phyloP scores from a whole-genome alignment of 2,329 filamentous ascomycete species.

The Penicillium palitans region DNA sequence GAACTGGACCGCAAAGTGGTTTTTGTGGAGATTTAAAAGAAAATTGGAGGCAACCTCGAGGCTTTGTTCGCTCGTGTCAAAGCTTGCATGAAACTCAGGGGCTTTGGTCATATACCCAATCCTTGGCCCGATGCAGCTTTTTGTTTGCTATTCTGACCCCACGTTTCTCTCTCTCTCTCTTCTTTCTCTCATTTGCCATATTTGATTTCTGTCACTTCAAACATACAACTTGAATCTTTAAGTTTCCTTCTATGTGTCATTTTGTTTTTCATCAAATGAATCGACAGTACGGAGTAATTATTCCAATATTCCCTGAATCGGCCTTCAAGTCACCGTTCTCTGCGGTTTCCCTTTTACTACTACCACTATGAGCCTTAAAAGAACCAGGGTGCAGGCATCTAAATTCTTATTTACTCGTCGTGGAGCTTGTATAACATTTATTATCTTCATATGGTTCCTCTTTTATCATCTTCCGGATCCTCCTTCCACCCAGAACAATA shows the following conservation, averaged over 20 bases:
- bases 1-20: background rate
- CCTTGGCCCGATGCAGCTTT: background rate
- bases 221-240: background rate
- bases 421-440: conserved; percentile 33
- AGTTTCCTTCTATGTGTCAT: background rate
- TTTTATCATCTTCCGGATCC: conserved; percentile 4
- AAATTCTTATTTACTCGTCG: background rate
- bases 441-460: conserved; percentile 1
- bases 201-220: background rate
- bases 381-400: background rate
- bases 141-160: background rate
- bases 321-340: background rate
- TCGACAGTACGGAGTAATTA: background rate
- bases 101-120: background rate
- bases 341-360: background rate
- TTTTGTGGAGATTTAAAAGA: background rate
- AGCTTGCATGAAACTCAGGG: background rate
- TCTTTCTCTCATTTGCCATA: background rate
- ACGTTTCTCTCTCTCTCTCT: background rate
- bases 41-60: background rate
- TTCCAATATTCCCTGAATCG: background rate
- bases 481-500: conserved; percentile 2
- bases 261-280: background rate
- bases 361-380: background rate
- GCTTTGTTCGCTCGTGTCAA: background rate